Evolutionary conservation across 352 stramenopile species (phyloP).

Genomic region (Thraustochytrium striatum): DNA sequence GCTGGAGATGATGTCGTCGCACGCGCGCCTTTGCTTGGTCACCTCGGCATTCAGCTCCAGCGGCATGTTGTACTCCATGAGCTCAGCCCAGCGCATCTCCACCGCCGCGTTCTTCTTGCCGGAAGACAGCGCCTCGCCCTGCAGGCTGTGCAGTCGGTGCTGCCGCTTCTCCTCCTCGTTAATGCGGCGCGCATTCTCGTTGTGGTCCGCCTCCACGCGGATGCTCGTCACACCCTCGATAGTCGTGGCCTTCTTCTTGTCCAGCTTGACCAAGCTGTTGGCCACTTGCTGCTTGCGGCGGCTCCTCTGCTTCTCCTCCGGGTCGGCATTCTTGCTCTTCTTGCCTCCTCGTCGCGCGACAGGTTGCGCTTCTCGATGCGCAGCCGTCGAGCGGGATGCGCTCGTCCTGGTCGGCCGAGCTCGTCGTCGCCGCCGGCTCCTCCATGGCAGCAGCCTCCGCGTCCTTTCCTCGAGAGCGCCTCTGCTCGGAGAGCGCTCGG

Average conservation of each 20-base stretch:
- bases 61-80: slow-evolving; percentile 86
- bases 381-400: slow-evolving; percentile 21
- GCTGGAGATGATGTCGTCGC: slow-evolving; percentile 77
- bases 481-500: too few relatives aligned
- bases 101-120: slow-evolving; percentile 83
- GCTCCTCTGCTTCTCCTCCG: slow-evolving; percentile 34
- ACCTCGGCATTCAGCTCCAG: slow-evolving; percentile 83
- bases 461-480: too few relatives aligned
- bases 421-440: slow-evolving; percentile 19
- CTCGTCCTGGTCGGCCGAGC: slow-evolving; percentile 22
- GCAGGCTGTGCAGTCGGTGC: slow-evolving; percentile 70
- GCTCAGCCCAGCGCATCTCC: slow-evolving; percentile 83
- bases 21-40: slow-evolving; percentile 74
- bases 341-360: slow-evolving; percentile 12
- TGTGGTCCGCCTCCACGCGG: slow-evolving; percentile 78
- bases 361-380: slow-evolving; percentile 44
- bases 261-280: slow-evolving; percentile 56
- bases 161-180: slow-evolving; percentile 81
- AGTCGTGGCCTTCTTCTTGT: slow-evolving; percentile 65
- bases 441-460: slow-evolving; percentile 20
- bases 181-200: slow-evolving; percentile 77
- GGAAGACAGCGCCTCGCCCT: slow-evolving; percentile 81
- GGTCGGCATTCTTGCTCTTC: neutral
- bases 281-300: slow-evolving; percentile 40
- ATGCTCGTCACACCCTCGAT: slow-evolving; percentile 83